Base-by-base conservation (phyloP, 345 rosid genomes). In the Citrus australasica region DNA sequence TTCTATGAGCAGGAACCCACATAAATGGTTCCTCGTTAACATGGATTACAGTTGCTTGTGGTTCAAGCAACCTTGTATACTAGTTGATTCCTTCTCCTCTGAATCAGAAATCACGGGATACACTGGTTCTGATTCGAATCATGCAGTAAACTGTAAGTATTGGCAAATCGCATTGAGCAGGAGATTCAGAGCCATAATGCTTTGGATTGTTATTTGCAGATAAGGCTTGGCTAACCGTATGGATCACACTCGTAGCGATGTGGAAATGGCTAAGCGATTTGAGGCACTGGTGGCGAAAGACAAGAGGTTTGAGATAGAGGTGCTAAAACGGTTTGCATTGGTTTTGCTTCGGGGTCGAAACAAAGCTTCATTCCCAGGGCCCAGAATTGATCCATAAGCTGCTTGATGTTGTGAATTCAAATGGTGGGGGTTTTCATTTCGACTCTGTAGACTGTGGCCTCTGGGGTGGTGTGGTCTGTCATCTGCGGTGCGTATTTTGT, bases 41-140 rank as follows among this genome's bases (percentile, higher is more conserved):
- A 69, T 77, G 79, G 81, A 79, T 0, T 84, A 79, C 21, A 77
- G 81, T 27, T 82, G 87, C 33, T 42, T 81, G 51, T 84, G 84
- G 83, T 13, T 79, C 6, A 56, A 73, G 42, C 28, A 76, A 28
- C 79, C 83, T 0, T 35, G 37, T 35, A 5, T 35, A 6, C 37
- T 35, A 35, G 37, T 35, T 35, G 37, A 35, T 35, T 35, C 37
- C 37, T 35, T 35, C 1, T 35, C 7, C 1, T 35, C 37, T 35
- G 1, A 35, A 35, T 35, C 7, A 35, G 37, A 35, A 35, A 35
- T 35, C 37, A 35, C 0, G 7, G 37, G 37, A 35, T 35, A 35
- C 37, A 35, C 37, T 35, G 37, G 37, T 35, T 35, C 37, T 35
- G 1, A 35, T 35, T 35, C 7, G 1, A 35, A 5, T 35, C 7